These are phyloP conservation scores for Hypoxylon trugodes DNA, from an alignment of 495 filamentous ascomycete species.

Conservation along the genomic window DNA sequence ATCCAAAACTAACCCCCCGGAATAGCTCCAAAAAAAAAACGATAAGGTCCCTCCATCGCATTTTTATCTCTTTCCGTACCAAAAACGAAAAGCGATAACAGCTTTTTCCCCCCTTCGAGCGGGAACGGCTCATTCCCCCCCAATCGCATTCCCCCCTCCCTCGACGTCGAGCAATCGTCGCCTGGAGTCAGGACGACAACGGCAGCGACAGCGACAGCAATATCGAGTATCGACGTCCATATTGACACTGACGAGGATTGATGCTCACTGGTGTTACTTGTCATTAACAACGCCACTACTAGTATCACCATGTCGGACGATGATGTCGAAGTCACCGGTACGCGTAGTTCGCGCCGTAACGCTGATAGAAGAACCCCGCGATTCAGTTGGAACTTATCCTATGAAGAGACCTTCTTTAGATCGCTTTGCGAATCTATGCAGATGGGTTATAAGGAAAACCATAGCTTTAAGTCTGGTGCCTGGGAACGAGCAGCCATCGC, in stretches of 20 bases:
- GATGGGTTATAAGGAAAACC: conserved; percentile 57
- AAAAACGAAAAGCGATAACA: conserved; percentile 21
- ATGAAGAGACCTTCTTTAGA: conserved; percentile 60
- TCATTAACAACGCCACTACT: neutral
- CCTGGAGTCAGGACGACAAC: neutral
- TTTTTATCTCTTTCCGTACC: neutral
- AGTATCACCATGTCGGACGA: conserved; percentile 37
- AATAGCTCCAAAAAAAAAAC: neutral
- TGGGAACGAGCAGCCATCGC: conserved; percentile 60
- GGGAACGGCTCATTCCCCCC: neutral
- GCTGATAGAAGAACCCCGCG: conserved; percentile 56
- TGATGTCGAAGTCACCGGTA: conserved; percentile 30
- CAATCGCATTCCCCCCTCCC: neutral
- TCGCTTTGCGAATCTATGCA: conserved; percentile 60
- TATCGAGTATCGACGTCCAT: too few species aligned
- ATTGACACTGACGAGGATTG: too few species aligned
- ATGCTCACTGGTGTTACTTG: too few species aligned
- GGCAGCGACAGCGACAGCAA: neutral
- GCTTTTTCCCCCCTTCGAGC: conserved; percentile 11
- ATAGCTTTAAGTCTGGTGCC: conserved; percentile 61
- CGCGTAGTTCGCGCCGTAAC: conserved; percentile 42
- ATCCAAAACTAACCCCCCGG: conserved; percentile 13
- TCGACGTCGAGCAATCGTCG: neutral
- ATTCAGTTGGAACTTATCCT: conserved; percentile 60
- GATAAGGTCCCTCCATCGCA: conserved; percentile 18